phyloP scores from a whole-genome alignment of 2,329 filamentous ascomycete genomes.

The Fusarium pseudonygamai region DNA sequence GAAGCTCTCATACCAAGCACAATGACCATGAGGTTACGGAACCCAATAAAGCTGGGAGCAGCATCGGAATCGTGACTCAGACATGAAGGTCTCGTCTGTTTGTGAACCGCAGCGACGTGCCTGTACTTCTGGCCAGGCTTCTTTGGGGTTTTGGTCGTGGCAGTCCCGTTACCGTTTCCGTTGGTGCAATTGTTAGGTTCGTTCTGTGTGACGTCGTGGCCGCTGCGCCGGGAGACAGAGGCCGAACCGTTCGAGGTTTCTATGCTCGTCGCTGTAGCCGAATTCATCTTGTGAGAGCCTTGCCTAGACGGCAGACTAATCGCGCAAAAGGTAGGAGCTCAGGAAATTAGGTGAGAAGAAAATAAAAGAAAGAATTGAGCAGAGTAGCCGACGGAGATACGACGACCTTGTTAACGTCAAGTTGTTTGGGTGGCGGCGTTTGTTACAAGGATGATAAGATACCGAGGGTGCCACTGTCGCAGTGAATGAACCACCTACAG shows the following conservation, averaged over 20 bases:
- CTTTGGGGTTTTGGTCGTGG: slow-evolving; percentile 34
- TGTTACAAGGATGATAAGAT: slow-evolving; percentile 34
- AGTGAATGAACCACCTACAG: slow-evolving; percentile 26
- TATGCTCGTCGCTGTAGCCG: slow-evolving; percentile 52
- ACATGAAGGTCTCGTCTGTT: slow-evolving; percentile 75
- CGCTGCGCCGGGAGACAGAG: slow-evolving; percentile 40
- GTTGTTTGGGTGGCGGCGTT: slow-evolving; percentile 28
- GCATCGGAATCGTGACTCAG: slow-evolving; percentile 82
- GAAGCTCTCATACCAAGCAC: slow-evolving; percentile 72
- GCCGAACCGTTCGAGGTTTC: slow-evolving; percentile 43
- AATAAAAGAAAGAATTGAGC: slow-evolving; percentile 1
- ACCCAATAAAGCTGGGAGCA: slow-evolving; percentile 88
- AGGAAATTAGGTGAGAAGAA: not conserved
- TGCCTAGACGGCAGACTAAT: slow-evolving; percentile 29
- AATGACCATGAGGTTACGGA: slow-evolving; percentile 95
- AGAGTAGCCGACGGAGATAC: slow-evolving; percentile 7
- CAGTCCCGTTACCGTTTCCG: slow-evolving; percentile 38
- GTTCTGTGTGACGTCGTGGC: slow-evolving; percentile 42
- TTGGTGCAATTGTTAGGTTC: slow-evolving; percentile 35
- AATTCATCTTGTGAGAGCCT: slow-evolving; percentile 49
- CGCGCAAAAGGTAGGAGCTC: not conserved
- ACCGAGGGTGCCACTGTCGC: slow-evolving; percentile 28
- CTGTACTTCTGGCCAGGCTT: slow-evolving; percentile 73
- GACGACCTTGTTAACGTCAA: slow-evolving; percentile 23
- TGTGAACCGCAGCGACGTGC: slow-evolving; percentile 90